Evolutionary conservation across 768 basidiomycete species (phyloP).

Genomic region (Coprinellus micaceus): DNA sequence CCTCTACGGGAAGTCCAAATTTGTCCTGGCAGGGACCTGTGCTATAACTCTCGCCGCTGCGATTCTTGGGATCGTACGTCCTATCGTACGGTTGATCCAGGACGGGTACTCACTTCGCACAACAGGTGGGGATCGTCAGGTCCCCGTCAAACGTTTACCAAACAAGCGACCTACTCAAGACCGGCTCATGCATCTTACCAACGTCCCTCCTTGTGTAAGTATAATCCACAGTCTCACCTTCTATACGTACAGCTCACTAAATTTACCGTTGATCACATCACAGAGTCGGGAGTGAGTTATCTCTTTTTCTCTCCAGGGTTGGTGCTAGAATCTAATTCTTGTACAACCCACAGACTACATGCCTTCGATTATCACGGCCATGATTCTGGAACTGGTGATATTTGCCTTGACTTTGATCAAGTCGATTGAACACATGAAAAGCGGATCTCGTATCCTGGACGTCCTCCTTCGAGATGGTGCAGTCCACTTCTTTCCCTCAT

Average conservation of each 20-base stretch:
- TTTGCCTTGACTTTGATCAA: slow-evolving; percentile 39
- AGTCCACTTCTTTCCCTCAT: slow-evolving; percentile 7
- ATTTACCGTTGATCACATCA: neutral
- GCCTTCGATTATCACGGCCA: slow-evolving; percentile 4
- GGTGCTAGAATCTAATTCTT: neutral
- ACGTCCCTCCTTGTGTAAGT: slow-evolving; percentile 1
- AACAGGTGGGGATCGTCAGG: neutral
- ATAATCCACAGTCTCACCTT: neutral
- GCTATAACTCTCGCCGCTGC: slow-evolving; percentile 24
- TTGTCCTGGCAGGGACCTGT: slow-evolving; percentile 25
- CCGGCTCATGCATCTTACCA: slow-evolving; percentile 6
- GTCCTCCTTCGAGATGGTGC: slow-evolving; percentile 41
- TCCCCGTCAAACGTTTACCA: neutral
- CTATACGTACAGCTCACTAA: neutral
- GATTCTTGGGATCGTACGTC: slow-evolving; percentile 24
- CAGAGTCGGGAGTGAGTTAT: slow-evolving; percentile 3
- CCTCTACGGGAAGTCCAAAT: slow-evolving; percentile 30
- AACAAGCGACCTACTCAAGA: neutral
- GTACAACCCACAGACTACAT: slow-evolving; percentile 1
- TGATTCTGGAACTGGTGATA: slow-evolving; percentile 39
- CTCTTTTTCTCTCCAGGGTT: too few species aligned
- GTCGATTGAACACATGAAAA: slow-evolving; percentile 25
- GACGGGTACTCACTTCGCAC: neutral
- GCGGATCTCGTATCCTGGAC: slow-evolving; percentile 20
- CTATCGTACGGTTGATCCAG: neutral